Conservation (phyloP, 106 monocot genomes). For the Dendrobium officinale region DNA sequence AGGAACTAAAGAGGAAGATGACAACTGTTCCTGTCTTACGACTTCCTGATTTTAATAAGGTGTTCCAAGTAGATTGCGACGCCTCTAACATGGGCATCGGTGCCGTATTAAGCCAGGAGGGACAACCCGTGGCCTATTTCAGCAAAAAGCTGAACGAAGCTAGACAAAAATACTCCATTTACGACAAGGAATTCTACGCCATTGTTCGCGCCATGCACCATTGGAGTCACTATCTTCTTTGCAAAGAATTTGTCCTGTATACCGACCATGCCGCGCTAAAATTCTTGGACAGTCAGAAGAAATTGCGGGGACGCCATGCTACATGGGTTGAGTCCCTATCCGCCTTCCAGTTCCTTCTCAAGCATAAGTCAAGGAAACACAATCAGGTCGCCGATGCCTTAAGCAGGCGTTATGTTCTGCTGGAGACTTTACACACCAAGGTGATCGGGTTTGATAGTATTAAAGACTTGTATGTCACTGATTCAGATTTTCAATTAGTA, state of each 20-base stretch:
- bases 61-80: constrained; percentile 7
- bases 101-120: background rate
- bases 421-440: background rate
- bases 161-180: background rate
- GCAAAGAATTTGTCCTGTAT: background rate
- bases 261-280: background rate
- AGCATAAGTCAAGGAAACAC: background rate
- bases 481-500: background rate
- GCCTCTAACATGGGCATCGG: background rate
- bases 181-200: background rate
- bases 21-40: background rate
- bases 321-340: background rate
- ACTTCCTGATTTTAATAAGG: background rate
- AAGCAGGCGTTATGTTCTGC: background rate
- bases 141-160: constrained; percentile 5
- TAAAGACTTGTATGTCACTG: background rate
- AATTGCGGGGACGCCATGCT: background rate
- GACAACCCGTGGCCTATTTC: background rate
- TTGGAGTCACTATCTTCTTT: background rate
- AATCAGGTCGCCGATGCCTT: background rate
- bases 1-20: background rate
- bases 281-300: background rate
- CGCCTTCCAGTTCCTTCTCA: background rate
- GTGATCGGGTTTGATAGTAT: background rate
- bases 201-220: background rate